Evolutionary conservation across 129 eudicot species (phyloP).

Genomic region (Flaveria linearis): DNA sequence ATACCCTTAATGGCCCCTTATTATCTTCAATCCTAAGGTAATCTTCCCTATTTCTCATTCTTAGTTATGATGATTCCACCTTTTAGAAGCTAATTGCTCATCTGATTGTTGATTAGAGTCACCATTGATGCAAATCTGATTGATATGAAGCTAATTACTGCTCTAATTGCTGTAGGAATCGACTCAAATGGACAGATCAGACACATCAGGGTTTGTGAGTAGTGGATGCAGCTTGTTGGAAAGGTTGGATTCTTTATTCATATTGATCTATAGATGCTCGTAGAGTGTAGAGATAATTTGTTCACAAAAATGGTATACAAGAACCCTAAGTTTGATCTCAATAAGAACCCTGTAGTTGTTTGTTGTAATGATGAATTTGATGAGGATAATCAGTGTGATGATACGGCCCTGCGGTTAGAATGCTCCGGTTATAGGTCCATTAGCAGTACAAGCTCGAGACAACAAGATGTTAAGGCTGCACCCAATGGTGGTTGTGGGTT

Average conservation of each 20-base stretch:
- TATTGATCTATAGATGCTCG: conserved; percentile 45
- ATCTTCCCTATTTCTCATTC: background rate
- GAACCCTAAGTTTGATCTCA: conserved; percentile 45
- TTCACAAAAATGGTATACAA: conserved; percentile 31
- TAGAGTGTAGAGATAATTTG: background rate
- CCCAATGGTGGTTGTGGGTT: conserved; percentile 62
- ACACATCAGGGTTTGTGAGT: conserved; percentile 85
- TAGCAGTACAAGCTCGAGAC: conserved; percentile 30
- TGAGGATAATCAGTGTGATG: conserved; percentile 40
- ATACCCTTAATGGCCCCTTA: conserved; percentile 5
- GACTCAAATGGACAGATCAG: conserved; percentile 63
- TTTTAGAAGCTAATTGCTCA: conserved; percentile 13
- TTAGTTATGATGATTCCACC: background rate
- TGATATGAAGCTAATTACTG: background rate
- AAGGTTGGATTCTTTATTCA: conserved; percentile 38
- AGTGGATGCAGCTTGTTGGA: conserved; percentile 56
- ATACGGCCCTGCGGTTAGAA: conserved; percentile 77
- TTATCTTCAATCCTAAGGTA: conserved; percentile 1
- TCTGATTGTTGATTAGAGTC: background rate
- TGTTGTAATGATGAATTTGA: conserved; percentile 36
- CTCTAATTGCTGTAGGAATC: conserved; percentile 17
- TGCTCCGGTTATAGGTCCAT: conserved; percentile 57
- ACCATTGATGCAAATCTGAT: background rate
- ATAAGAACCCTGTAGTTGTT: conserved; percentile 32
- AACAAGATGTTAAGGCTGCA: conserved; percentile 28